phyloP scores from a whole-genome alignment of 176 grass and related monocot genomes.

The Secale cereale region DNA sequence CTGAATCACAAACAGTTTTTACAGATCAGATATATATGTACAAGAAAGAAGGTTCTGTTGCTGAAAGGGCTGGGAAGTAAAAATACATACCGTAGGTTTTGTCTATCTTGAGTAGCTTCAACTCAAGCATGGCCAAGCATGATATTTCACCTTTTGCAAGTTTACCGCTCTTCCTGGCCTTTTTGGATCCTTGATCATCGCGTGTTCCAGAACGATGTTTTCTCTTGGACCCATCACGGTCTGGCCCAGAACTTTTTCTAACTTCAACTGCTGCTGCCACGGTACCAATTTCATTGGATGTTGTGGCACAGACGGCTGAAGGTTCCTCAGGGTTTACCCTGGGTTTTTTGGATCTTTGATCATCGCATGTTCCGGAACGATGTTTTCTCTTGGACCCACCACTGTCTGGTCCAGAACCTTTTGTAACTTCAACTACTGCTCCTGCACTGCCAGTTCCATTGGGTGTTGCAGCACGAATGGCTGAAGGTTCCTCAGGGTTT shows the following conservation, averaged over 20 bases:
- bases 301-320: too few relatives aligned
- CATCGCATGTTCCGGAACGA: conserved; percentile 9
- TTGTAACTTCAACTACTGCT: conserved; percentile 7
- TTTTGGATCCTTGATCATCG: conserved; percentile 35
- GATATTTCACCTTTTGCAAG: conserved; percentile 58
- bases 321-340: conserved; percentile 18
- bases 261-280: conserved; percentile 5
- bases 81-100: conserved; percentile 45
- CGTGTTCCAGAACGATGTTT: conserved; percentile 24
- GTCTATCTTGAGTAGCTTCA: conserved; percentile 68
- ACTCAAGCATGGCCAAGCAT: conserved; percentile 44
- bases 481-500: conserved; percentile 19
- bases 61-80: not conserved
- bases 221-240: conserved; percentile 19
- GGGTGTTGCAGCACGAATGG: not conserved
- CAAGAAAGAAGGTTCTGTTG: not conserved
- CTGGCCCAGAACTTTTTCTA: conserved; percentile 5
- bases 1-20: conserved; percentile 29
- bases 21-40: not conserved
- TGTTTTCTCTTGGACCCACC: conserved; percentile 34
- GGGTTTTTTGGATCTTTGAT: conserved; percentile 32
- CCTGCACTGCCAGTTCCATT: not conserved
- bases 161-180: conserved; percentile 22
- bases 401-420: conserved; percentile 1
- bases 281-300: conserved; percentile 4